Evolutionary conservation across 2,329 filamentous ascomycete genomes (phyloP), one percentile per base, ranked within the genome.

Genomic region (Penicillium psychrosexuale): DNA sequence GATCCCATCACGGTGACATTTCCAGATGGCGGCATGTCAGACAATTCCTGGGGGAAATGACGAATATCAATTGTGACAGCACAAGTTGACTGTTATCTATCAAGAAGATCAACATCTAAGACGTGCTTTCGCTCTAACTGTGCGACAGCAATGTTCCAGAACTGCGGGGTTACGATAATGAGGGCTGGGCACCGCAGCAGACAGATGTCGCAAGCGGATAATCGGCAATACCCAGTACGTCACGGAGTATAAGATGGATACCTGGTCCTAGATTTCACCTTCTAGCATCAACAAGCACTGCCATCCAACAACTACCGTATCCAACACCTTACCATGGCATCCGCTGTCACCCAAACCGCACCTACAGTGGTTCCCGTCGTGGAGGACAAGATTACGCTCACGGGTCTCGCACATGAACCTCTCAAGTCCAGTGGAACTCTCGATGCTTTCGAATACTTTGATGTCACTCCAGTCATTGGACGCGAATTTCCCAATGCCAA

Each of bases 391-490:
- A 49, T 55, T 27, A 47, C 38, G 1, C 28, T 59, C 8, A 64
- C 64, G 30, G 45, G 54, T 12, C 53, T 56, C 12, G 59, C 60
- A 13, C 57, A 59, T 30, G 60, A 65, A 31, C 73, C 74, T 3
- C 55, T 81, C 15, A 68, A 75, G 55, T 66, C 70, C 12, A 70
- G 60, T 9, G 78, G 77, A 15, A 63, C 65, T 0, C 67, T 82
- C 0, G 72, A 81, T 17, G 56, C 70, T 11, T 80, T 75, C 55
- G 69, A 77, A 13, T 75, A 67, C 8, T 77, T 80, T 49, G 79
- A 82, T 51, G 69, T 80, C 3, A 83, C 80, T 2, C 78, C 79
- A 8, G 70, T 77, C 17, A 81, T 82, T 57, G 80, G 80, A 13
- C 72, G 72, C 19, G 80, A 82, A 60, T 82, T 75, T 42, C 69